Conservation (phyloP, 768 basidiomycete species). For the Mycena haematopus region DNA sequence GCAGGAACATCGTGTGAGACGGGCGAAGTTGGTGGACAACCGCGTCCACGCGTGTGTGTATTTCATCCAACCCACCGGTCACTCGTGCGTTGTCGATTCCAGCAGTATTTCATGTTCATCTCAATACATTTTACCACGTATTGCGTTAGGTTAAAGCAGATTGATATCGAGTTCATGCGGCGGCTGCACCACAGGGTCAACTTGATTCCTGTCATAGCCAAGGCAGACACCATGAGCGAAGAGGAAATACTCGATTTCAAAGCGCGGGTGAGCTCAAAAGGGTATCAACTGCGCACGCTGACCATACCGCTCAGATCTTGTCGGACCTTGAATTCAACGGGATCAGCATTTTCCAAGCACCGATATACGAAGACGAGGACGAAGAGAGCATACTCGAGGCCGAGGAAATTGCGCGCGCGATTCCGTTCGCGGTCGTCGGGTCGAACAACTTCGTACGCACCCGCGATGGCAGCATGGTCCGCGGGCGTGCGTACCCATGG, state of each 20-base stretch:
- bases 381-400: slow-evolving; percentile 97
- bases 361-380: slow-evolving; percentile 97
- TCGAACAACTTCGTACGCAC: slow-evolving; percentile 83
- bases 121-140: neutral
- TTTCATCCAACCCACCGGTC: slow-evolving; percentile 98
- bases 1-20: slow-evolving; percentile 97
- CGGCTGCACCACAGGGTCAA: slow-evolving; percentile 97
- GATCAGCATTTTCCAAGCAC: slow-evolving; percentile 97
- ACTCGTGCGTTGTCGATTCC: slow-evolving; percentile 70
- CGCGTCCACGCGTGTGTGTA: slow-evolving; percentile 98
- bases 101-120: slow-evolving; percentile 7
- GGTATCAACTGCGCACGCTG: slow-evolving; percentile 1
- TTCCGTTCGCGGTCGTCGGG: slow-evolving; percentile 98
- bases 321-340: slow-evolving; percentile 94
- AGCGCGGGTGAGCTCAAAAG: slow-evolving; percentile 65
- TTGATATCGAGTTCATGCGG: slow-evolving; percentile 99
- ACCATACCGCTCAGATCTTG: slow-evolving; percentile 65
- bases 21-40: slow-evolving; percentile 92
- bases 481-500: slow-evolving; percentile 97
- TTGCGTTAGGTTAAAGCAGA: slow-evolving; percentile 81
- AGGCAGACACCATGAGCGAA: slow-evolving; percentile 96
- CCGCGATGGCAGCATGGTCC: slow-evolving; percentile 88
- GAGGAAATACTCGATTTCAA: slow-evolving; percentile 95
- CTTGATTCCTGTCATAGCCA: slow-evolving; percentile 97
- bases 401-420: slow-evolving; percentile 96